A percentile compares a stretch with the other conserved stretches of the same genome.
These are phyloP conservation scores for Sugiyamaella pinicola DNA, from an alignment of 1,139 yeast genomes.

Conservation along the genomic window DNA sequence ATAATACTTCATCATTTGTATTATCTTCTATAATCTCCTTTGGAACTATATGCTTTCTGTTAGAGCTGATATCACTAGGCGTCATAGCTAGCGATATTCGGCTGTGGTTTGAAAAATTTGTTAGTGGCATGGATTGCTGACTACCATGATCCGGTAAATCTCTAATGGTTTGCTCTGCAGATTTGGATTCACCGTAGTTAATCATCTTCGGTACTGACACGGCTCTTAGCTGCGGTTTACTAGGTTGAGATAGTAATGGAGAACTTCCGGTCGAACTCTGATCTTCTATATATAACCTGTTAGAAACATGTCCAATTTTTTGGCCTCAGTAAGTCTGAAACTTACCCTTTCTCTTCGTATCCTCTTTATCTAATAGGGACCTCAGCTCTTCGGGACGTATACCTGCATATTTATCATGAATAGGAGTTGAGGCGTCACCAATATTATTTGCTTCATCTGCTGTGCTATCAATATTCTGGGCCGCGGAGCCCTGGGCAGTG, in stretches of 20 bases:
- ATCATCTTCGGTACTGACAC: conserved; percentile 4
- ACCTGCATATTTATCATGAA: conserved; percentile 21
- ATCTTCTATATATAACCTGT: conserved; percentile 7
- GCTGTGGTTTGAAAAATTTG: conserved; percentile 12
- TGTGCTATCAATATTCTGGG: conserved; percentile 5
- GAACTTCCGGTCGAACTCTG: conserved; percentile 1
- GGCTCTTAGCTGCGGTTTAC: not conserved
- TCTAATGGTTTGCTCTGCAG: not conserved
- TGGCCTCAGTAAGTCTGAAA: not conserved
- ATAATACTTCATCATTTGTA: not conserved
- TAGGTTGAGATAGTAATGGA: not conserved
- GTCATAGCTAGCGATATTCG: conserved; percentile 8
- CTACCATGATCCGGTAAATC: not conserved
- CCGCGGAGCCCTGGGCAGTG: conserved; percentile 1
- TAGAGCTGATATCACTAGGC: conserved; percentile 1
- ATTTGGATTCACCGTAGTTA: conserved; percentile 1
- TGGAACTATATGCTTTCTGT: not conserved
- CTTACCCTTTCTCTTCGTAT: conserved; percentile 2
- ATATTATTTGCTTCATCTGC: conserved; percentile 14
- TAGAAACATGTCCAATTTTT: not conserved
- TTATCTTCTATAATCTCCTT: not conserved
- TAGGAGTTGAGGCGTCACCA: conserved; percentile 20
- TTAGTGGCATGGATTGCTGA: conserved; percentile 1
- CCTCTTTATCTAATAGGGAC: conserved; percentile 12
- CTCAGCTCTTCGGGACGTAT: conserved; percentile 19